Percentiles rank a stretch among this genome's conserved stretches.
Evolutionary conservation across 768 basidiomycete genomes (phyloP).

Genomic region (Termitomyces eurrhizus): DNA sequence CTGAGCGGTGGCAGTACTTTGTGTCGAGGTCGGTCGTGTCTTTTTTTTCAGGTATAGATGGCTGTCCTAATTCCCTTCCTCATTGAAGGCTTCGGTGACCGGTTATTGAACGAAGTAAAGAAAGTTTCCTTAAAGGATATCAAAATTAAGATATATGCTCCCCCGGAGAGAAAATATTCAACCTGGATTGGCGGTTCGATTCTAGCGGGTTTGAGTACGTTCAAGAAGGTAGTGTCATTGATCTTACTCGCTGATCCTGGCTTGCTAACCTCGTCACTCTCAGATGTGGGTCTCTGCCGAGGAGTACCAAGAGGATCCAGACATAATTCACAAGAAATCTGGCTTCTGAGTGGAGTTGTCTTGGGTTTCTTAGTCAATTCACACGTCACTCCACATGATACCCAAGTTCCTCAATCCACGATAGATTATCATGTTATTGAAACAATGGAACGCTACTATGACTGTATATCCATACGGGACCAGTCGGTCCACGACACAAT

Average conservation of each 20-base stretch:
- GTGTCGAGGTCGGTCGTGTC: constrained; percentile 66
- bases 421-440: not conserved
- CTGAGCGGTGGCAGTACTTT: constrained; percentile 95
- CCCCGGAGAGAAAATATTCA: constrained; percentile 98
- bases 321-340: constrained; percentile 95
- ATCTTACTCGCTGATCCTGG: constrained; percentile 6
- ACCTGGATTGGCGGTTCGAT: constrained; percentile 98
- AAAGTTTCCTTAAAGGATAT: constrained; percentile 92
- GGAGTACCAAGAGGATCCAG: constrained; percentile 98
- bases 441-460: not conserved
- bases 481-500: not conserved
- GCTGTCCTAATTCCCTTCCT: constrained; percentile 7
- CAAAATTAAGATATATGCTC: constrained; percentile 99
- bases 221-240: constrained; percentile 86
- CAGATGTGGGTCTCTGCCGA: constrained; percentile 99
- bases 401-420: constrained; percentile 17
- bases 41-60: constrained; percentile 1
- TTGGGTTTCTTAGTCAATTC: constrained; percentile 15
- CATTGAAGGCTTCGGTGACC: constrained; percentile 82
- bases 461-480: too few relatives aligned
- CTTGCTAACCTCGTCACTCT: constrained; percentile 10
- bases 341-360: constrained; percentile 53
- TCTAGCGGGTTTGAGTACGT: constrained; percentile 90
- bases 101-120: constrained; percentile 94
- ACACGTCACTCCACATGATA: constrained; percentile 21